phyloP scores from a whole-genome alignment of 495 filamentous ascomycete genomes.

The Clohesyomyces aquaticus region DNA sequence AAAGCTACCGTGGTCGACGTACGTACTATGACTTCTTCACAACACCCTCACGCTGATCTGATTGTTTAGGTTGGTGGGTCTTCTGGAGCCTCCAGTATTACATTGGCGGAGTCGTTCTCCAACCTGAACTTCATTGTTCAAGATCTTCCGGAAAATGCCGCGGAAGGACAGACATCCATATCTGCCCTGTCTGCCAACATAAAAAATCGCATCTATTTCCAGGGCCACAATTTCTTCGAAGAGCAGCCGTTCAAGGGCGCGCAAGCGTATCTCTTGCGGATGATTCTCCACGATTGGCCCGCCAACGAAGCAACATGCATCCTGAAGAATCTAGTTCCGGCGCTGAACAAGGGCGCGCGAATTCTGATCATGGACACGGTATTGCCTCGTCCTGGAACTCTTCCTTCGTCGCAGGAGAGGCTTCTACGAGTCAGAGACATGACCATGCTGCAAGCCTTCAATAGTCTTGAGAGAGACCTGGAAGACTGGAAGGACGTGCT shows the following conservation, averaged over 20 bases:
- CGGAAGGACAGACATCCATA: conserved; percentile 38
- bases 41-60: too few relatives aligned
- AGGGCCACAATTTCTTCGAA: conserved; percentile 48
- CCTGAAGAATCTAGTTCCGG: conserved; percentile 45
- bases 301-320: conserved; percentile 47
- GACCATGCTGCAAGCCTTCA: conserved; percentile 26
- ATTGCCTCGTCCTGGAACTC: conserved; percentile 19
- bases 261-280: conserved; percentile 49
- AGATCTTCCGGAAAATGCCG: conserved; percentile 42
- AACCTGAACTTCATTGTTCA: conserved; percentile 48
- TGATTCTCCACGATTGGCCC: conserved; percentile 53
- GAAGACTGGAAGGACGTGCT: conserved; percentile 31
- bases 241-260: conserved; percentile 42
- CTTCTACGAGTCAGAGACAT: conserved; percentile 18
- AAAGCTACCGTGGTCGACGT: too few relatives aligned
- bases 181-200: conserved; percentile 13
- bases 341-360: conserved; percentile 39
- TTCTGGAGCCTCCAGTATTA: conserved; percentile 46
- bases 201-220: conserved; percentile 39
- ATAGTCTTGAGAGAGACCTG: conserved; percentile 20
- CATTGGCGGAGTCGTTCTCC: conserved; percentile 44
- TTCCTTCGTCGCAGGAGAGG: conserved; percentile 17
- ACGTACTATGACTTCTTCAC: too few relatives aligned
- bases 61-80: conserved; percentile 47
- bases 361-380: conserved; percentile 31